Percentiles rank a stretch among this genome's conserved stretches.
Conservation (phyloP, 2,329 filamentous ascomycete genomes). For the Colletotrichum ledebouriae region DNA sequence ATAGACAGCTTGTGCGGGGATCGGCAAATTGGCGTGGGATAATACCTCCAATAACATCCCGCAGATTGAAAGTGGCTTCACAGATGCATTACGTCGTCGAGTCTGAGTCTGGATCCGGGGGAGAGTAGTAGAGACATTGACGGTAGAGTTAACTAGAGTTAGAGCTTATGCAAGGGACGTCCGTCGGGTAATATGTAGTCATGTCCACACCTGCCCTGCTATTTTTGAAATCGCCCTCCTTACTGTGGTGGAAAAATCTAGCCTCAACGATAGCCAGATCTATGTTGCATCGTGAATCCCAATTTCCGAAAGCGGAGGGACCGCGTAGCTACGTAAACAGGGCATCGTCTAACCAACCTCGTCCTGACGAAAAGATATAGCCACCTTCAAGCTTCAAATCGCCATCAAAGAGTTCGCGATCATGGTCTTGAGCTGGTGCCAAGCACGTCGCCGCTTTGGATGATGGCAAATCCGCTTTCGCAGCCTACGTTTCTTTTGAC, state of each 20-base stretch:
- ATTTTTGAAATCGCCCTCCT: not conserved
- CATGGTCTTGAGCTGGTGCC: slow-evolving; percentile 50
- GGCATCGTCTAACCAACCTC: no score
- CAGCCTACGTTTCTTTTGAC: slow-evolving; percentile 60
- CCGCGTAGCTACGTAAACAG: not conserved
- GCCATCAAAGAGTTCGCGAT: no score
- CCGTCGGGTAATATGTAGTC: not conserved
- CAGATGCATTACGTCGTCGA: not conserved
- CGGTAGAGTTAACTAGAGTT: not conserved
- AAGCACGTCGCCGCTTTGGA: slow-evolving; percentile 61
- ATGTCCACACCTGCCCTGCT: not conserved
- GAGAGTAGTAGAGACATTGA: not conserved
- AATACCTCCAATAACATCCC: slow-evolving; percentile 8
- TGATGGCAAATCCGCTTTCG: slow-evolving; percentile 56
- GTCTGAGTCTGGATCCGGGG: not conserved
- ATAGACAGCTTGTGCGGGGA: slow-evolving; percentile 14
- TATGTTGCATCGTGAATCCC: not conserved
- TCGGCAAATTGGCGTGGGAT: not conserved
- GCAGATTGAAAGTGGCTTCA: not conserved
- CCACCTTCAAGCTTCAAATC: not conserved
- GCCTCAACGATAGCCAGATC: not conserved
- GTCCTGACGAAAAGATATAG: no score
- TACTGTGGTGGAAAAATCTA: slow-evolving; percentile 16
- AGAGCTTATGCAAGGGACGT: slow-evolving; percentile 7
- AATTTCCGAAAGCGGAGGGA: no score